Percentiles rank a stretch among this genome's conserved stretches.
Evolutionary conservation across 805 yeast genomes (phyloP).

Genomic region (Maudiozyma turicensis): DNA sequence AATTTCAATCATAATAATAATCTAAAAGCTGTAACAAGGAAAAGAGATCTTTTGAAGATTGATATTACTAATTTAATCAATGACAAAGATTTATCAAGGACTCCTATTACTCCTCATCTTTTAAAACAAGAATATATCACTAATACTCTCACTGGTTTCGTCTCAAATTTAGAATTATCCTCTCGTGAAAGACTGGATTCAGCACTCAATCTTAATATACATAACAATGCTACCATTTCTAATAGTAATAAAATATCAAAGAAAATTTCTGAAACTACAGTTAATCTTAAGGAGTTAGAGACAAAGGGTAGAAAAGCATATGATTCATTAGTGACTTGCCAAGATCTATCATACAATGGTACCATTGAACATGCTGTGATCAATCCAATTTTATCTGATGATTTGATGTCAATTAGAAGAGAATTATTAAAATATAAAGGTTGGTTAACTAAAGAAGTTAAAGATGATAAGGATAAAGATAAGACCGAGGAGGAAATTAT

Average conservation of each 20-base stretch:
- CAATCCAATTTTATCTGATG: conserved; percentile 1
- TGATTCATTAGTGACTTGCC: conserved; percentile 5
- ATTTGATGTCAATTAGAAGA: neutral
- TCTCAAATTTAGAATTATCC: conserved; percentile 4
- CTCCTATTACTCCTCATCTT: conserved; percentile 3
- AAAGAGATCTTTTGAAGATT: conserved; percentile 2
- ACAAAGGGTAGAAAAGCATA: neutral
- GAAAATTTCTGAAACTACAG: too few relatives aligned
- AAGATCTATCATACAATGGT: conserved; percentile 7
- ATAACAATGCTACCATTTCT: too few relatives aligned
- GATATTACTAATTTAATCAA: conserved; percentile 4
- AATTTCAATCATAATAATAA: neutral
- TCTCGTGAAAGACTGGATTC: too few relatives aligned
- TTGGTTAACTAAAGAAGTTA: neutral
- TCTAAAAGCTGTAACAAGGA: neutral
- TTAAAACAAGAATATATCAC: conserved; percentile 1
- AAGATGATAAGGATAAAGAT: neutral
- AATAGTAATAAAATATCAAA: too few relatives aligned
- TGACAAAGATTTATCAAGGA: conserved; percentile 1
- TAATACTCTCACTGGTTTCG: conserved; percentile 2
- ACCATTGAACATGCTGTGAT: conserved; percentile 5
- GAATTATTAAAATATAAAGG: neutral
- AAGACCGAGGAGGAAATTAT: conserved; percentile 4
- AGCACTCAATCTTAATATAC: too few relatives aligned
- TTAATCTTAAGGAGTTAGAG: too few relatives aligned